Evolutionary conservation across 2,329 filamentous ascomycete species (phyloP).

Genomic region (Raffaelea albimanens): DNA sequence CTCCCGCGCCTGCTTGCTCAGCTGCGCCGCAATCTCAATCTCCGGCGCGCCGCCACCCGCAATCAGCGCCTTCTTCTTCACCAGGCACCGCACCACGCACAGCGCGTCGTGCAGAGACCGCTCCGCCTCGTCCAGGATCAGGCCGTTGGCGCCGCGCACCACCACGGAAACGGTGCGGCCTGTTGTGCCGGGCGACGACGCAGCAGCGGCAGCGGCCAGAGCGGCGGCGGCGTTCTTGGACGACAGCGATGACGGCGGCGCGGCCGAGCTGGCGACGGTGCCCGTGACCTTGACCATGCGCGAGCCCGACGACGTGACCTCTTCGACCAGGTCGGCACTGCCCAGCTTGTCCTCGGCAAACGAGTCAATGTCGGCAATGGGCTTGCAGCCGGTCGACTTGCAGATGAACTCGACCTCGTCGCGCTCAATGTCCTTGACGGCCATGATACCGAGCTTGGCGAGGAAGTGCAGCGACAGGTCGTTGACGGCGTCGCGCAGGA

Average conservation of each 20-base stretch:
- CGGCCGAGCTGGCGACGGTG: conserved; percentile 32
- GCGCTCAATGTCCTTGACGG: conserved; percentile 94
- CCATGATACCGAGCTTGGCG: conserved; percentile 90
- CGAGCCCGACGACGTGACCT: conserved; percentile 76
- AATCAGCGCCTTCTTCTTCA: conserved; percentile 99
- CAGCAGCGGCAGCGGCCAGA: not conserved
- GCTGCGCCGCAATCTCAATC: conserved; percentile 85
- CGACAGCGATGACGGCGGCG: conserved; percentile 5
- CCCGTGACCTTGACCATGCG: conserved; percentile 93
- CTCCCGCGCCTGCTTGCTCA: conserved; percentile 72
- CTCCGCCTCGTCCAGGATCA: conserved; percentile 96
- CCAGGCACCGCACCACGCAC: conserved; percentile 91
- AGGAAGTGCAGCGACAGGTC: conserved; percentile 96
- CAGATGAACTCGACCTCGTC: conserved; percentile 99
- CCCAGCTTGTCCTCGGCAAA: conserved; percentile 98
- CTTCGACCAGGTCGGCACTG: conserved; percentile 86
- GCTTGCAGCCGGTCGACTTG: conserved; percentile 98
- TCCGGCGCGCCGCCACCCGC: conserved; percentile 94
- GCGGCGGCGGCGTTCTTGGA: not conserved
- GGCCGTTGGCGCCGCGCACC: conserved; percentile 82
- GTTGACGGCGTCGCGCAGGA: conserved; percentile 94
- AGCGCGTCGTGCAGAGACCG: conserved; percentile 94
- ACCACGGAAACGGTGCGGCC: conserved; percentile 91
- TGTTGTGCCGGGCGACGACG: conserved; percentile 35
- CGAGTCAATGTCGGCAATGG: conserved; percentile 94